Percentiles rank a stretch among this genome's conserved stretches.
Evolutionary conservation across 371 early-diverging fungal genomes (phyloP).

Genomic region (Entomophthora muscae): DNA sequence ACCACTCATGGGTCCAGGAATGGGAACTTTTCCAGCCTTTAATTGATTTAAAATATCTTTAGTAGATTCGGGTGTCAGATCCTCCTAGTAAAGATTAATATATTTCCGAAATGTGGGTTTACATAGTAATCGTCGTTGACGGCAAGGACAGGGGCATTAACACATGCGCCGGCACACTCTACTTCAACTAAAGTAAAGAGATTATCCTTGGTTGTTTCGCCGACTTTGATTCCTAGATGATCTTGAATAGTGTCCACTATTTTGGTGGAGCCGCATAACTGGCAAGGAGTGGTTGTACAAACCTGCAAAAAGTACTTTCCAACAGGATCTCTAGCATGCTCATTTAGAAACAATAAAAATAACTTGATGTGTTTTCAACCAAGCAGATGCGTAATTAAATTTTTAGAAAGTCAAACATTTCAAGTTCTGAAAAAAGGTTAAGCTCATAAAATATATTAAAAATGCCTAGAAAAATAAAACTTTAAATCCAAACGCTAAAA

Average conservation of each 20-base stretch:
- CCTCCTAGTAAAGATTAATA: conserved; percentile 43
- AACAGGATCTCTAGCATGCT: conserved; percentile 89
- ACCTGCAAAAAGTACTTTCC: conserved; percentile 96
- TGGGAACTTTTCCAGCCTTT: conserved; percentile 54
- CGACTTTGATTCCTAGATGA: conserved; percentile 77
- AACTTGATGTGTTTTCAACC: no score
- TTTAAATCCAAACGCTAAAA: no score
- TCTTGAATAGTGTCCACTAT: conserved; percentile 74
- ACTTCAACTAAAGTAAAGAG: conserved; percentile 95
- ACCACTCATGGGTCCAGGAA: conserved; percentile 69
- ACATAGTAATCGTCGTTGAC: conserved; percentile 95
- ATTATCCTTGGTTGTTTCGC: conserved; percentile 87
- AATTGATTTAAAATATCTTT: conserved; percentile 71
- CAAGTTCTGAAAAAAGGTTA: no score
- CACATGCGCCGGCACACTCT: conserved; percentile 98
- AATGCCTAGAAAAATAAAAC: conserved; percentile 3
- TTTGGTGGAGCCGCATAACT: conserved; percentile 80
- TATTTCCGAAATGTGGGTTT: conserved; percentile 13
- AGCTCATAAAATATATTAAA: not conserved
- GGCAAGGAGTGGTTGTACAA: conserved; percentile 96
- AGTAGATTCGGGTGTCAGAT: conserved; percentile 85
- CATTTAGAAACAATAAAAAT: no score
- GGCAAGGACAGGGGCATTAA: conserved; percentile 93
- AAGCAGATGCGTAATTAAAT: no score
- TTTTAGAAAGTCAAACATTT: no score